Evolutionary conservation across 1,139 yeast species (phyloP).

Genomic region (Candida sanyaensis): DNA sequence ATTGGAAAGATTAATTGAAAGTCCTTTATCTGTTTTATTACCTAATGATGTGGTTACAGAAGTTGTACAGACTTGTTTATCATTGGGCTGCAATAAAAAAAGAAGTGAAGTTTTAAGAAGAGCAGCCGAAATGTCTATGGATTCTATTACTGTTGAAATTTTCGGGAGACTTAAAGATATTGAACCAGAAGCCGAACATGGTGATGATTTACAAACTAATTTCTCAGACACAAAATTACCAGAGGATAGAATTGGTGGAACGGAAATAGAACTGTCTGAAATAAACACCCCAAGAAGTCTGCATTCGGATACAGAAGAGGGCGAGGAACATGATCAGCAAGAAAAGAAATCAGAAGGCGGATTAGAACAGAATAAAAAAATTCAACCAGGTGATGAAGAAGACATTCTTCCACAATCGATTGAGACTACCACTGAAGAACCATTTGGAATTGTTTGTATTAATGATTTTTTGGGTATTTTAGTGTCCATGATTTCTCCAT

Average conservation of each 20-base stretch:
- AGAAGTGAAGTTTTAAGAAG: constrained; percentile 87
- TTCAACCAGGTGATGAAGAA: constrained; percentile 26
- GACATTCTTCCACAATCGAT: constrained; percentile 1
- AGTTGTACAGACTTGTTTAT: constrained; percentile 86
- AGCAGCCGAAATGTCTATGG: constrained; percentile 87
- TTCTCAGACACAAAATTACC: constrained; percentile 38
- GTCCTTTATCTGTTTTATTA: constrained; percentile 63
- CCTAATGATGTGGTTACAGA: constrained; percentile 87
- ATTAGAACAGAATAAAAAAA: not conserved
- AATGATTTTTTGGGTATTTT: constrained; percentile 72
- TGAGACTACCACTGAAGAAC: constrained; percentile 28
- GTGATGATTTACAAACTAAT: constrained; percentile 35
- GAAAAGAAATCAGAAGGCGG: constrained; percentile 10
- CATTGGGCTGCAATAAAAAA: constrained; percentile 90
- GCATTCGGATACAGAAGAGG: constrained; percentile 7
- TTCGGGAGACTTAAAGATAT: constrained; percentile 62
- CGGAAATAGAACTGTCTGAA: constrained; percentile 18
- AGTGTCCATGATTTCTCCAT: constrained; percentile 82
- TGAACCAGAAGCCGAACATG: constrained; percentile 46
- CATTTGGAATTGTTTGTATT: constrained; percentile 69
- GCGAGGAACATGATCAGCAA: constrained; percentile 7
- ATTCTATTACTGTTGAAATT: constrained; percentile 65
- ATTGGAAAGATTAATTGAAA: constrained; percentile 66
- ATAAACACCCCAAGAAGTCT: constrained; percentile 15
- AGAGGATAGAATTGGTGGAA: constrained; percentile 45